Base-by-base conservation (phyloP, 2,329 filamentous ascomycete species). In the Aphanoascus verrucosus region DNA sequence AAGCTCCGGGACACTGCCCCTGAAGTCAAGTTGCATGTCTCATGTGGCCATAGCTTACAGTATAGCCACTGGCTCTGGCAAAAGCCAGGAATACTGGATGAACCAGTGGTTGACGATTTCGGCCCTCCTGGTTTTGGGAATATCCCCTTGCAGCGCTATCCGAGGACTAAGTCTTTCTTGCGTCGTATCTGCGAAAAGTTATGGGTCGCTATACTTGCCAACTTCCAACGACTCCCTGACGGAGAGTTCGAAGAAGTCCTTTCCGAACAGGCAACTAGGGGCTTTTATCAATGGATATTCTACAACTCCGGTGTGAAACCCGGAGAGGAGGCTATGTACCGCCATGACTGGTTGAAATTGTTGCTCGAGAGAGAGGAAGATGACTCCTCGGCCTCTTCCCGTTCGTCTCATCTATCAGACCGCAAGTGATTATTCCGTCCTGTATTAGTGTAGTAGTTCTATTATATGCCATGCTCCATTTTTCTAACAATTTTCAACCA, bases 31-130 rank as follows among this genome's bases (percentile, higher is more conserved):
- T 38, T 53, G 32, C 54, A 56, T 41, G 49, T 50, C 20, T 56
- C 45, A 45, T 56, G 54, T 34, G 50, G 45, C 5, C 54, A 56
- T 46, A 11, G 15, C 40, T 49, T 56, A 41, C 12, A 6, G 20
- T 56, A 56, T 38, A 56, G 45, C 20, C 54, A 56, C 38, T 56
- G 54, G 54, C 38, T 53, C 23, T 56, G 54, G 54, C 50, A 44
- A 15, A 45, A 40, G 4, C 41, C 3, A 12, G 28, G 37, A n/a
- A 19, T 20, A 34, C 14, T 12, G 14, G 34, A 11, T 23, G 15
- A 20, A 4, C 23, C 23, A 20, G 5, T 34, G 35, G 37, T 52
- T 15, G 49, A 49, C 49, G 54, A 56, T 45, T 49, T 5, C 15
- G 41, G 41, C 19, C 28, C 42, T 14, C 41, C 52, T 48, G 14